Conservation (phyloP, 1,284 basidiomycete genomes). For the Phaffia rhodozyma region DNA sequence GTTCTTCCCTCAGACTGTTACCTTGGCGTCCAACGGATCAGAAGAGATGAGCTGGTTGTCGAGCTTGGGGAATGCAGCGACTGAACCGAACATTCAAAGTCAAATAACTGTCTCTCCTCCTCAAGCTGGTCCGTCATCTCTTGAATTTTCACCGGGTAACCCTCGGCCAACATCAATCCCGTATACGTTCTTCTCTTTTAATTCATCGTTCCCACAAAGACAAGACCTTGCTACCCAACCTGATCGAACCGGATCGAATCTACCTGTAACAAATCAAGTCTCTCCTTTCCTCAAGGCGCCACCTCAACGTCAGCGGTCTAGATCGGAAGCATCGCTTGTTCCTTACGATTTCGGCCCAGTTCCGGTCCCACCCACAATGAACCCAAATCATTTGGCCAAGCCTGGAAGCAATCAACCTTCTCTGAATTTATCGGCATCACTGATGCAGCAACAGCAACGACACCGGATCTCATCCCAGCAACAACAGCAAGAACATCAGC, state of each 20-base stretch:
- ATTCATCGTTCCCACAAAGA: background rate
- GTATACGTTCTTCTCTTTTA: background rate
- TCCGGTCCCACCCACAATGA: slow-evolving; percentile 11
- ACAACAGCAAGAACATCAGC: background rate
- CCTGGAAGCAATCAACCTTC: too few relatives aligned
- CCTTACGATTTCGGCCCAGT: slow-evolving; percentile 14
- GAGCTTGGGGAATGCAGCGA: background rate
- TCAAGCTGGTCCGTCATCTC: background rate
- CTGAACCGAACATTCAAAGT: background rate
- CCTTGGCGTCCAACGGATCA: background rate
- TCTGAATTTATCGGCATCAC: too few relatives aligned
- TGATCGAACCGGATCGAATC: background rate
- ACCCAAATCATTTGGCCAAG: slow-evolving; percentile 5
- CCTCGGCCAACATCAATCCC: background rate
- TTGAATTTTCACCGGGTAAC: background rate
- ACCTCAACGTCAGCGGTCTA: slow-evolving; percentile 11
- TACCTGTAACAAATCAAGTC: background rate
- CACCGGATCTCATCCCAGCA: too few relatives aligned
- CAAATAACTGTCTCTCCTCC: background rate
- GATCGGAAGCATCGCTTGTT: slow-evolving; percentile 9
- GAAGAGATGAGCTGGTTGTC: background rate
- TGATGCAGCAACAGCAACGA: too few relatives aligned
- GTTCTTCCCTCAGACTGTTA: background rate
- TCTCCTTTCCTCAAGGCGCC: slow-evolving; percentile 7
- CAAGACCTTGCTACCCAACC: background rate